Evolutionary conservation across 2,329 filamentous ascomycete species (phyloP), one percentile per base, ranked within the genome.

Genomic region (Alternaria consortialis): DNA sequence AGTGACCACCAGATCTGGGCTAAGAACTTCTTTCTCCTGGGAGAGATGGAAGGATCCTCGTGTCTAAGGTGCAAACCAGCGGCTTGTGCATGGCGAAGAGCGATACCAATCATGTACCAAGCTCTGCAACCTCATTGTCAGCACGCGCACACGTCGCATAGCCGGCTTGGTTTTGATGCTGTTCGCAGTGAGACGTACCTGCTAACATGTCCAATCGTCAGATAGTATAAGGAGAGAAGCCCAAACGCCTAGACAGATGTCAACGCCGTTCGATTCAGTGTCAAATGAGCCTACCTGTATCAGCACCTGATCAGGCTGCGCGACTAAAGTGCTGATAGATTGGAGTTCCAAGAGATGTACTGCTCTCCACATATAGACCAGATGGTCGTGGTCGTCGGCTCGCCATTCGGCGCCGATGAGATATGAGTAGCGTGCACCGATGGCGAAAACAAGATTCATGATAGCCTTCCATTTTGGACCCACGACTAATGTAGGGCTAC

Each of bases 381-480:
- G 23, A 59, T 79, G 74, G 25, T 78, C 74, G 9, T 58, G 60
- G 12, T 60, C 62, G 32, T 71, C 62, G 15, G 60, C 69, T 34
- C 48, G 61, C 62, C 65, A 70, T 2, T 65, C 62, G 5, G 69
- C 68, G 37, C 69, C 56, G 11, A 60, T 63, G 40, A 78, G 66
- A 53, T 75, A 65, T 12, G 73, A 72, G 59, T 76, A 74, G 48
- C 73, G 69, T n/a, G 77, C 71, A 9, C 74, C 77, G 29, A 81
- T 76, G 20, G 79, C 79, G 44, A 80, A 78, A 7, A 81, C 68
- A 8, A 80, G 58, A 43, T 81, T 80, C 55, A 80, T 52, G 13
- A 76, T 70, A 11, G 73, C 74, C 7, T 72, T 68, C 78, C 60
- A 63, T 20, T 54, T 63, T n/a, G 53, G 36, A n/a, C 76, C 78